phyloP scores from a whole-genome alignment of 2,329 filamentous ascomycete species.

The Didymella keratinophila region DNA sequence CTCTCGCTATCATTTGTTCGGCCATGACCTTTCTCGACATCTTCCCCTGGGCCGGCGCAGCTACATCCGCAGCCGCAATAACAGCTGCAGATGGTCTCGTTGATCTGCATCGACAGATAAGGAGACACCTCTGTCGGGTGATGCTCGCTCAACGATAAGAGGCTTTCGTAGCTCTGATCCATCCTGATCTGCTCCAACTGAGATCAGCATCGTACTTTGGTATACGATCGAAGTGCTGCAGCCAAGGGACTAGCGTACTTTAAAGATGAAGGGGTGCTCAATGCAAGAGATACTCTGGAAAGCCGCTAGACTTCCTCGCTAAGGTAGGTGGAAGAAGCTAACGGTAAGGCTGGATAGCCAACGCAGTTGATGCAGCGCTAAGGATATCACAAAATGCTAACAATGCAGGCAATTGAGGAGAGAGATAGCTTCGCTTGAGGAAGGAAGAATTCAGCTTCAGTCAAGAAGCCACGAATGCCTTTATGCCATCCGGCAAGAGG shows the following conservation, averaged over 20 bases:
- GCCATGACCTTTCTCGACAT: too few relatives aligned
- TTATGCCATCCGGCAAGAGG: neutral
- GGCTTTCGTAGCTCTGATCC: constrained; percentile 10
- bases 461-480: neutral
- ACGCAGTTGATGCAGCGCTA: neutral
- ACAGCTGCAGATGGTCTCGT: constrained; percentile 34
- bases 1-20: too few relatives aligned
- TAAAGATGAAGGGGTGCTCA: neutral
- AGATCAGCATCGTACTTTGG: too few relatives aligned
- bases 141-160: constrained; percentile 7
- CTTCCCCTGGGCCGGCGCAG: constrained; percentile 20
- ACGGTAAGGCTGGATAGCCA: neutral
- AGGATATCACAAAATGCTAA: neutral
- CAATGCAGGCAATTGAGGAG: neutral
- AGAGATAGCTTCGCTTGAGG: neutral
- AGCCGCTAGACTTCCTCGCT: neutral
- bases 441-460: neutral
- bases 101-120: constrained; percentile 32
- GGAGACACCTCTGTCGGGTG: constrained; percentile 19
- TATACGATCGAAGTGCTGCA: too few relatives aligned
- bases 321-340: neutral
- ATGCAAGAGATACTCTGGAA: neutral
- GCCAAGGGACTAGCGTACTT: constrained; percentile 3
- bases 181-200: too few relatives aligned
- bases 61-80: constrained; percentile 35